These are phyloP conservation scores for Oryza officinalis DNA, from an alignment of 176 grass and related monocot species.

Conservation along the genomic window DNA sequence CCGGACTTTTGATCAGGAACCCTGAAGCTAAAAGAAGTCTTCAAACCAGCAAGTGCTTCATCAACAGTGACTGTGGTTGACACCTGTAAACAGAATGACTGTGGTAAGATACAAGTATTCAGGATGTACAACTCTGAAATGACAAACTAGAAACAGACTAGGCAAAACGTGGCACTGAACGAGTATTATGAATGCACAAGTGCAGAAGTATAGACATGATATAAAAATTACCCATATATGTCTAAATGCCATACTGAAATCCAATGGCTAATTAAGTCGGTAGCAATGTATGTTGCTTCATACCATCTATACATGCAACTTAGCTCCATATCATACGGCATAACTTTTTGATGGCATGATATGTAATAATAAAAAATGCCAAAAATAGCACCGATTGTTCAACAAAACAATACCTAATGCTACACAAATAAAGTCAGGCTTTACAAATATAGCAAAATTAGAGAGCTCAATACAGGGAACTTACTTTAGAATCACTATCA, in stretches of 20 bases:
- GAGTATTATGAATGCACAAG: neutral
- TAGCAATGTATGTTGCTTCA: neutral
- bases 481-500: constrained; percentile 77
- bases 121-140: neutral
- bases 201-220: neutral
- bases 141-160: neutral
- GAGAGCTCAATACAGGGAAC: neutral
- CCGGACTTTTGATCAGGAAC: constrained; percentile 86
- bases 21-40: constrained; percentile 73
- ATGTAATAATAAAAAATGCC: neutral
- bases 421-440: neutral
- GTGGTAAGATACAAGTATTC: constrained; percentile 33
- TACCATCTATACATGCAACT: neutral
- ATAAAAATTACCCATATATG: neutral
- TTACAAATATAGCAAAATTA: neutral
- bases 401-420: constrained; percentile 3
- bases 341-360: neutral
- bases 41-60: constrained; percentile 71
- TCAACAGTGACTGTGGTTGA: constrained; percentile 71
- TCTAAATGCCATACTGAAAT: constrained; percentile 14
- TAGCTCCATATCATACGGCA: neutral
- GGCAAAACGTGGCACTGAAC: constrained; percentile 2
- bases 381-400: neutral
- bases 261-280: neutral
- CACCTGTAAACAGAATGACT: constrained; percentile 50